phyloP scores from a whole-genome alignment of 805 yeast species.

The Zygosaccharomyces kombuchaensis region DNA sequence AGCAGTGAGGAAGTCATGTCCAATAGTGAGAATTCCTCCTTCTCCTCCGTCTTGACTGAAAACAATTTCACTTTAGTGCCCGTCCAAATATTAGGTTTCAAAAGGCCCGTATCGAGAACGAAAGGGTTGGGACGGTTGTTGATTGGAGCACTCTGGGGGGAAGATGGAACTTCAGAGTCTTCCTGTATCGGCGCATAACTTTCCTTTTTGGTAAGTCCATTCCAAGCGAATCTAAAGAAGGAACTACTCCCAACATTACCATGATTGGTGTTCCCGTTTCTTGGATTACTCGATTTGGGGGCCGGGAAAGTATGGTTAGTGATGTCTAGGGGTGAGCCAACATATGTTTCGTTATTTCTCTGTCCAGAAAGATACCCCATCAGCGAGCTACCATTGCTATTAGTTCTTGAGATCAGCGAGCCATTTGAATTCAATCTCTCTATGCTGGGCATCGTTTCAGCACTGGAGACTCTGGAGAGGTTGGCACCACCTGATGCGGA shows the following conservation, averaged over 20 bases:
- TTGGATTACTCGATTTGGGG: constrained; percentile 5
- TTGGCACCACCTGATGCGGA: neutral
- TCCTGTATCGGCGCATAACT: constrained; percentile 18
- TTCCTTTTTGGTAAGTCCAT: constrained; percentile 26
- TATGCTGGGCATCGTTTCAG: constrained; percentile 21
- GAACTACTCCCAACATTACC: constrained; percentile 23
- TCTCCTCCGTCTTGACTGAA: constrained; percentile 40
- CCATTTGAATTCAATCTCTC: constrained; percentile 32
- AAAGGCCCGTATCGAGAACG: constrained; percentile 30
- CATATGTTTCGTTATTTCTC: constrained; percentile 8
- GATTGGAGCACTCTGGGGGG: constrained; percentile 5
- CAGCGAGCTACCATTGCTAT: constrained; percentile 27
- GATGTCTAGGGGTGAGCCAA: constrained; percentile 14
- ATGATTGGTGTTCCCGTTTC: constrained; percentile 6
- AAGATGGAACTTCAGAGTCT: constrained; percentile 8
- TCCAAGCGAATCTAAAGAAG: constrained; percentile 42
- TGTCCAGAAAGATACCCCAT: constrained; percentile 17
- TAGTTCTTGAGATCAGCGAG: constrained; percentile 27
- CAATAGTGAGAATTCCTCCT: constrained; percentile 39
- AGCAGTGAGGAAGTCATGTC: constrained; percentile 39
- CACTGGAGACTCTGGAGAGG: constrained; percentile 6
- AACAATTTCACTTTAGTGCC: constrained; percentile 49
- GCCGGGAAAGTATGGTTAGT: constrained; percentile 4
- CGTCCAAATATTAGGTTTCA: constrained; percentile 49
- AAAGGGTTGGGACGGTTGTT: constrained; percentile 14